phyloP scores from a whole-genome alignment of 2,329 filamentous ascomycete species.

The Helminthosporium solani region DNA sequence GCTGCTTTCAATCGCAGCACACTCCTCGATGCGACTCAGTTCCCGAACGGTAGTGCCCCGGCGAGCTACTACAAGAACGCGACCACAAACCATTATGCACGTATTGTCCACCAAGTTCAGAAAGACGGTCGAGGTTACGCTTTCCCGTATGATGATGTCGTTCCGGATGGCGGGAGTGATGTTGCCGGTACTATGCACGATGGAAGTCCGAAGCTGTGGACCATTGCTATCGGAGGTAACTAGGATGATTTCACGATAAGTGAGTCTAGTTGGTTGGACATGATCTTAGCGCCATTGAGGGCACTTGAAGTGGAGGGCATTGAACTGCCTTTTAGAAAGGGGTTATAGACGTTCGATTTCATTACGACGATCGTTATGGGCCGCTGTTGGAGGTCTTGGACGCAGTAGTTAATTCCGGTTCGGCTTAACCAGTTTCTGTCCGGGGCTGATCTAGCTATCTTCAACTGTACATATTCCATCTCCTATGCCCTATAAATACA shows the following conservation, averaged over 20 bases:
- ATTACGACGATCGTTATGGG: not conserved
- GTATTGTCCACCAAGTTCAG: constrained; percentile 62
- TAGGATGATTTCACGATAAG: not conserved
- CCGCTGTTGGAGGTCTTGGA: not conserved
- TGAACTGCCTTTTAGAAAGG: not conserved
- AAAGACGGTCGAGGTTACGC: constrained; percentile 63
- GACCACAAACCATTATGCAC: constrained; percentile 58
- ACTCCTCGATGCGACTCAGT: constrained; percentile 53
- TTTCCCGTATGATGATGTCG: constrained; percentile 69
- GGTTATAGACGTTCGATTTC: not conserved
- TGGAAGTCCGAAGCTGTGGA: constrained; percentile 46
- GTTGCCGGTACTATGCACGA: constrained; percentile 54
- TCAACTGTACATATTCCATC: not conserved
- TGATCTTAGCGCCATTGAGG: not conserved
- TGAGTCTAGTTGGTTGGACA: not conserved
- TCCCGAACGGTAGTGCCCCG: constrained; percentile 38
- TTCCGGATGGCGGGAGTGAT: constrained; percentile 57
- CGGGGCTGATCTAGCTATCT: not conserved
- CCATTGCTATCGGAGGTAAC: constrained; percentile 47
- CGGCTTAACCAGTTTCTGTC: too few relatives aligned
- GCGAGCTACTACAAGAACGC: constrained; percentile 37
- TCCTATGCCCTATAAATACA: not conserved
- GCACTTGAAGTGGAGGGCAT: not conserved
- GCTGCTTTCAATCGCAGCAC: constrained; percentile 76
- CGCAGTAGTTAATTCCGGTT: too few relatives aligned